Percentiles rank a stretch among this genome's conserved stretches.
Conservation (phyloP, 495 filamentous ascomycete genomes). For the Hypoxylon cercidicola region DNA sequence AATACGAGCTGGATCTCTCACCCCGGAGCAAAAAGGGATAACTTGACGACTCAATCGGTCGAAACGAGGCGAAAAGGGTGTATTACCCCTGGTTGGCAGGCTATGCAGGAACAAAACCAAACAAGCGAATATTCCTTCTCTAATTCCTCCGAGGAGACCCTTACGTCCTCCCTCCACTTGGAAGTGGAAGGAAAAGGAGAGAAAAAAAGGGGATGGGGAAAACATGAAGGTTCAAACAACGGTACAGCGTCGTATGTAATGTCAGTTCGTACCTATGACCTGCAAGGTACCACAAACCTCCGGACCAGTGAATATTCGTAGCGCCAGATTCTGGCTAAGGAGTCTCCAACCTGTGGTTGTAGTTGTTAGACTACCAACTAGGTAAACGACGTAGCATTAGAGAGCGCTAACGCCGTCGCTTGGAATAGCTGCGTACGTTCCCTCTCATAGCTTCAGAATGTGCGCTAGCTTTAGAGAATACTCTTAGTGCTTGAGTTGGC, state of each 20-base stretch:
- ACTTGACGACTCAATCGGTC: slow-evolving; percentile 14
- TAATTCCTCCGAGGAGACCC: slow-evolving; percentile 26
- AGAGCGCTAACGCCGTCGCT: slow-evolving; percentile 31
- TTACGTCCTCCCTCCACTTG: slow-evolving; percentile 31
- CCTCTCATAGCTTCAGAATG: slow-evolving; percentile 21
- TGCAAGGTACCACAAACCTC: slow-evolving; percentile 40
- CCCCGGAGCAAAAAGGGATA: slow-evolving; percentile 28
- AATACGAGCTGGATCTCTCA: slow-evolving; percentile 44
- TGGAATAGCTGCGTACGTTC: slow-evolving; percentile 35
- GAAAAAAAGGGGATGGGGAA: slow-evolving; percentile 5
- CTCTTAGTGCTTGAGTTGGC: slow-evolving; percentile 8
- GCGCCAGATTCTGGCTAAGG: slow-evolving; percentile 26
- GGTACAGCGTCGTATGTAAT: neutral
- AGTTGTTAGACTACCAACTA: slow-evolving; percentile 25
- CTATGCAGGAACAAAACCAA: slow-evolving; percentile 36
- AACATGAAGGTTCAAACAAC: neutral
- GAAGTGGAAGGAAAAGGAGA: slow-evolving; percentile 17
- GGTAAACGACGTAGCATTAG: slow-evolving; percentile 33
- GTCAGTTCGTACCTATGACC: slow-evolving; percentile 11
- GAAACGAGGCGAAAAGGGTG: slow-evolving; percentile 19
- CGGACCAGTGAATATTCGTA: slow-evolving; percentile 18
- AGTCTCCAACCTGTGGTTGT: slow-evolving; percentile 20
- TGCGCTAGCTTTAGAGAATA: slow-evolving; percentile 21
- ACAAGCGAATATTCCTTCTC: slow-evolving; percentile 37
- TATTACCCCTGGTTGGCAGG: slow-evolving; percentile 29